A percentile compares a stretch with the other conserved stretches of the same genome.
These are phyloP conservation scores for Trichosporon coremiiforme DNA, from an alignment of 1,284 basidiomycete species.

Conservation along the genomic window DNA sequence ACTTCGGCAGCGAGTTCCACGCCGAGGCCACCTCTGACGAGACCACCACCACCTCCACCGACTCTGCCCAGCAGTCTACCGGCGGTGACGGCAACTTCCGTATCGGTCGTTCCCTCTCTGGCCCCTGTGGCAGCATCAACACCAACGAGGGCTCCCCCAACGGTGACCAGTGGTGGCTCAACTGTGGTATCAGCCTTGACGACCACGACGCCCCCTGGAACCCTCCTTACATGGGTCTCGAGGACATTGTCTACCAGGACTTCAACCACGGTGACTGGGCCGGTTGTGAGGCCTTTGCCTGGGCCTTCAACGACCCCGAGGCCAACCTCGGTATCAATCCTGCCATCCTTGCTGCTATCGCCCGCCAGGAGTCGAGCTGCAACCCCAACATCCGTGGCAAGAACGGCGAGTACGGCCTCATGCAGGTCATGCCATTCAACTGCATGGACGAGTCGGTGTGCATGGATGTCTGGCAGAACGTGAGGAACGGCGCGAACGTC, in stretches of 20 bases:
- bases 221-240: constrained; percentile 59
- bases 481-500: constrained; percentile 43
- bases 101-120: constrained; percentile 15
- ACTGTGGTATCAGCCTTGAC: constrained; percentile 65
- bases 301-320: not conserved
- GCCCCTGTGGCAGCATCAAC: constrained; percentile 45
- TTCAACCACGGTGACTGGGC: constrained; percentile 9
- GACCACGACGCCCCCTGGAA: constrained; percentile 47
- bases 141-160: constrained; percentile 64
- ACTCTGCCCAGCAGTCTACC: not conserved
- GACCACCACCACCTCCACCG: not conserved
- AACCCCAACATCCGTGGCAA: constrained; percentile 70
- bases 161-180: constrained; percentile 72
- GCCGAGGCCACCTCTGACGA: not conserved
- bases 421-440: constrained; percentile 82
- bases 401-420: constrained; percentile 76
- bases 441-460: constrained; percentile 66
- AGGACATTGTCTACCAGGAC: constrained; percentile 53
- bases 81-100: not conserved
- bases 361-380: constrained; percentile 78
- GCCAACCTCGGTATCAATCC: constrained; percentile 58
- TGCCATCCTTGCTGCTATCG: constrained; percentile 78
- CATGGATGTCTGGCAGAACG: constrained; percentile 63
- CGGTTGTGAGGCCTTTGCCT: constrained; percentile 4
- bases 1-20: constrained; percentile 12